Evolutionary conservation across 129 eudicot species (phyloP).

Genomic region (sunflower (Helianthus annuus)): HanXRQr2.0-SUNRISE NC_035437.2:135233710-135234209

Average conservation of each 20-base stretch:
- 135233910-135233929: slow-evolving; percentile 80
- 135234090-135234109: no score
- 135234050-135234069: background rate
- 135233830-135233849: slow-evolving; percentile 98
- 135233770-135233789: slow-evolving; percentile 88
- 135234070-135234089: no score
- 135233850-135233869: slow-evolving; percentile 89
- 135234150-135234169: no score
- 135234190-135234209: no score
- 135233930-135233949: slow-evolving; percentile 85
- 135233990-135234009: slow-evolving; percentile 7
- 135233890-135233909: slow-evolving; percentile 85
- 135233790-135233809: slow-evolving; percentile 79
- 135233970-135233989: slow-evolving; percentile 25
- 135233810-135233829: slow-evolving; percentile 99
- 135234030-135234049: background rate
- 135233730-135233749: slow-evolving; percentile 64
- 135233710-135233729: slow-evolving; percentile 81
- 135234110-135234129: no score
- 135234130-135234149: no score
- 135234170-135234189: no score
- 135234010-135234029: no score
- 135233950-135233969: slow-evolving; percentile 90
- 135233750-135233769: slow-evolving; percentile 76
- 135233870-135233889: slow-evolving; percentile 91